A percentile compares a stretch with the other conserved stretches of the same genome.
phyloP scores from a whole-genome alignment of 129 eudicot species.

The Saposhnikovia divaricata region DNA sequence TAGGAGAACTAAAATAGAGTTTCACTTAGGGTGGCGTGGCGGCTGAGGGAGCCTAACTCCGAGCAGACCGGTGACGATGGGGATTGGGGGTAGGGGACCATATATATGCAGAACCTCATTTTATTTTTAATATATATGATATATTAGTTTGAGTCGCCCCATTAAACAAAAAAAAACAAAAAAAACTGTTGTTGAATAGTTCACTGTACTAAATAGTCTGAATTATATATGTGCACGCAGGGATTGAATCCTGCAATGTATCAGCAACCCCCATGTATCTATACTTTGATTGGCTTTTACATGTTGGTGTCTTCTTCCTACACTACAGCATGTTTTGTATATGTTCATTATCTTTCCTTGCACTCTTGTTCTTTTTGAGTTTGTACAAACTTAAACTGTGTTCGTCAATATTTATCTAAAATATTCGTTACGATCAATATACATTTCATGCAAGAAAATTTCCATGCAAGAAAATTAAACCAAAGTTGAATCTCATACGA shows the following conservation, averaged over 20 bases:
- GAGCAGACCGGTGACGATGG: neutral
- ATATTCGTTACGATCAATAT: too few species aligned
- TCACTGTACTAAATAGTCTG: neutral
- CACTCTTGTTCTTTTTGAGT: neutral
- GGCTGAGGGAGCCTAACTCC: neutral
- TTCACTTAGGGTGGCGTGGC: slow-evolving; percentile 1
- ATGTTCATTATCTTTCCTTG: neutral
- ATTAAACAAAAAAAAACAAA: too few species aligned
- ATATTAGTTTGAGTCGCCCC: too few species aligned
- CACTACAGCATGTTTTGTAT: neutral
- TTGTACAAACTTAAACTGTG: too few species aligned
- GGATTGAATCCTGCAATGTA: slow-evolving; percentile 1
- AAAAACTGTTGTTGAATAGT: neutral
- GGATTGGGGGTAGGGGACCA: neutral
- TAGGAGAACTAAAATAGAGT: neutral
- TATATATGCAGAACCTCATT: neutral
- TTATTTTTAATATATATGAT: too few species aligned
- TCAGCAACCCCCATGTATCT: neutral
- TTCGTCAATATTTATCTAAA: too few species aligned
- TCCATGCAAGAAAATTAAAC: too few species aligned
- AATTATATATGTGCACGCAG: neutral
- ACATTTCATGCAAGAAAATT: too few species aligned
- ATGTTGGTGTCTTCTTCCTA: neutral
- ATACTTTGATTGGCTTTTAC: neutral
- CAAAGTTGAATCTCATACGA: too few species aligned